phyloP scores from a whole-genome alignment of 495 filamentous ascomycete species.

The Xylaria nigripes region DNA sequence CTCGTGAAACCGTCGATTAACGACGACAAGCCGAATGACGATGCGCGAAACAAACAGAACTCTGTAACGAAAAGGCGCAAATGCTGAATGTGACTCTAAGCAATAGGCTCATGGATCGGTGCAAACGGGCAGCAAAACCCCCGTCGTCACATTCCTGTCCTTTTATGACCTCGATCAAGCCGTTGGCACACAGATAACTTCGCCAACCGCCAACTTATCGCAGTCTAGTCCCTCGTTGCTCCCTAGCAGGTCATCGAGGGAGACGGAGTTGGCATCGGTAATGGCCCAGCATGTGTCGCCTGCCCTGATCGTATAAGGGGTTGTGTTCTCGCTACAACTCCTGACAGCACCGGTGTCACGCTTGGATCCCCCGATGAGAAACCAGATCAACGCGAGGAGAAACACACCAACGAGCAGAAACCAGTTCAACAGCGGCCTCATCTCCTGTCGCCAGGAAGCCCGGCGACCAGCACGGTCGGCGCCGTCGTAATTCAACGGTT shows the following conservation, averaged over 20 bases:
- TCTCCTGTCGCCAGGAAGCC: slow-evolving; percentile 26
- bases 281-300: slow-evolving; percentile 30
- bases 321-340: slow-evolving; percentile 15
- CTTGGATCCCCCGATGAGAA: slow-evolving; percentile 13
- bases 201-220: slow-evolving; percentile 18
- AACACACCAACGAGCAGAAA: slow-evolving; percentile 26
- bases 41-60: not conserved
- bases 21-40: not conserved
- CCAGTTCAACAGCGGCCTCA: slow-evolving; percentile 30
- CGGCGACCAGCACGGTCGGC: not conserved
- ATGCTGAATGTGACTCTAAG: not conserved
- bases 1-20: not conserved
- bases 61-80: not conserved
- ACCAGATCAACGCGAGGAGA: slow-evolving; percentile 25
- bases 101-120: not conserved
- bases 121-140: not conserved
- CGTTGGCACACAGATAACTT: slow-evolving; percentile 19
- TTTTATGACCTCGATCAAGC: not conserved
- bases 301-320: slow-evolving; percentile 16
- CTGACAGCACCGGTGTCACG: not conserved
- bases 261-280: slow-evolving; percentile 15
- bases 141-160: not conserved
- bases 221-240: slow-evolving; percentile 24
- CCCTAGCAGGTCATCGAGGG: slow-evolving; percentile 21
- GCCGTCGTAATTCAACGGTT: slow-evolving; percentile 9